A percentile compares a stretch with the other conserved stretches of the same genome.
Evolutionary conservation across 2,329 filamentous ascomycete species (phyloP).

Genomic region (Diplodia scrobiculata): DNA sequence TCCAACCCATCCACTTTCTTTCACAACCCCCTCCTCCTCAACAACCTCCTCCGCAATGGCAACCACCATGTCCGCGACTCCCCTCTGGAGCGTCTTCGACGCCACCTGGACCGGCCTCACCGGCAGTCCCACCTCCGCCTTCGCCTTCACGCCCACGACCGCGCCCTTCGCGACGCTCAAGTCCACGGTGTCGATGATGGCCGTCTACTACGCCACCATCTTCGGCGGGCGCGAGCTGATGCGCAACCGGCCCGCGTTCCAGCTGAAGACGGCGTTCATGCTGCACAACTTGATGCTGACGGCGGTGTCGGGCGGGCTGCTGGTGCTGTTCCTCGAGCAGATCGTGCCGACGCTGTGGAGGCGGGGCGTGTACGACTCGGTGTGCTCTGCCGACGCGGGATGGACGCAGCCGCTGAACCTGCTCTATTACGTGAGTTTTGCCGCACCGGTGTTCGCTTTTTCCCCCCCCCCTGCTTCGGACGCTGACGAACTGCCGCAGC

Average conservation of each 20-base stretch:
- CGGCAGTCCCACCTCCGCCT: too few species aligned
- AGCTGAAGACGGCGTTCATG: slow-evolving; percentile 87
- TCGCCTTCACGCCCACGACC: slow-evolving; percentile 26
- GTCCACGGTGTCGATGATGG: slow-evolving; percentile 76
- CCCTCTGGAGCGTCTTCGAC: too few species aligned
- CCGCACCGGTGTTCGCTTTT: too few species aligned
- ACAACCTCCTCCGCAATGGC: too few species aligned
- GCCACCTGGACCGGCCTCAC: too few species aligned
- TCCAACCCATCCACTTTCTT: too few species aligned
- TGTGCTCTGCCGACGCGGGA: slow-evolving; percentile 78
- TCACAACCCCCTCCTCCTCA: too few species aligned
- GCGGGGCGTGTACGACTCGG: slow-evolving; percentile 82
- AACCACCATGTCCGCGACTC: too few species aligned
- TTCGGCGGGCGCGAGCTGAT: slow-evolving; percentile 91
- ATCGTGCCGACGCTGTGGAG: slow-evolving; percentile 79
- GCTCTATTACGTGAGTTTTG: slow-evolving; percentile 91
- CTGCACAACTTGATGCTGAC: slow-evolving; percentile 97
- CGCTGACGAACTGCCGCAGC: slow-evolving; percentile 57
- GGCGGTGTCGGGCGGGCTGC: slow-evolving; percentile 73
- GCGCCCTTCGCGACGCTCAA: slow-evolving; percentile 90
- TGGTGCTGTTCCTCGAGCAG: slow-evolving; percentile 89
- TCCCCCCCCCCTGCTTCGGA: neutral
- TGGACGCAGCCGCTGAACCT: slow-evolving; percentile 94
- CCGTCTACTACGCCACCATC: slow-evolving; percentile 89
- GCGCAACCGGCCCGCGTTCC: slow-evolving; percentile 80